phyloP scores from a whole-genome alignment of 179 eudicot species.

The Beta corolliflora region DNA sequence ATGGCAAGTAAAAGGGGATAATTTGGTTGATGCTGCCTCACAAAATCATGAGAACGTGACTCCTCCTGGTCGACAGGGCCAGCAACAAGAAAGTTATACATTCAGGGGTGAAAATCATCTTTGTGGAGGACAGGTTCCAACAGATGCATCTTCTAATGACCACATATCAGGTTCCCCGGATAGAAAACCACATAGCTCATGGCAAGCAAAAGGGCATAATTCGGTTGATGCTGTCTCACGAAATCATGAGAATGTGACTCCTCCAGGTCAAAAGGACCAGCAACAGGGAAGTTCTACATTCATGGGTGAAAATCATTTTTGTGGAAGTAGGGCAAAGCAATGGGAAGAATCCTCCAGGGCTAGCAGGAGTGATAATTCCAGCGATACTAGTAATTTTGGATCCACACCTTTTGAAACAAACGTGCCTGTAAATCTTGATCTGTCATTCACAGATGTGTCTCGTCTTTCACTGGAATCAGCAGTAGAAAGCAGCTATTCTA shows the following conservation, averaged over 20 bases:
- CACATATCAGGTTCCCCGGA: constrained; percentile 10
- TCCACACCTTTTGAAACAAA: constrained; percentile 5
- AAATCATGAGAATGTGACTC: constrained; percentile 14
- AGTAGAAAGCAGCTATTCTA: constrained; percentile 8
- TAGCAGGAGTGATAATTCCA: constrained; percentile 17
- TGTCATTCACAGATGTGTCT: constrained; percentile 17
- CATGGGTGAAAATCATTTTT: constrained; percentile 21
- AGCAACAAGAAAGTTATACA: constrained; percentile 6
- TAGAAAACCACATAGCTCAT: constrained; percentile 10
- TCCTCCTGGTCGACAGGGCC: constrained; percentile 10
- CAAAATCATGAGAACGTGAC: constrained; percentile 11
- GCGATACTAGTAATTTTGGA: constrained; percentile 18
- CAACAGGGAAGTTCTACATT: constrained; percentile 9
- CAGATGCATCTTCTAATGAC: constrained; percentile 25
- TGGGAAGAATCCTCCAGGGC: constrained; percentile 17
- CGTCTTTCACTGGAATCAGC: constrained; percentile 16
- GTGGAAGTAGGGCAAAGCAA: constrained; percentile 19
- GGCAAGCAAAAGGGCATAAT: constrained; percentile 17
- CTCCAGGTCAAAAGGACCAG: constrained; percentile 9
- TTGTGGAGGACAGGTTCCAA: constrained; percentile 28
- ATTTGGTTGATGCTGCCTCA: constrained; percentile 5
- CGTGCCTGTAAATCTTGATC: constrained; percentile 26
- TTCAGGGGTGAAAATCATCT: constrained; percentile 18
- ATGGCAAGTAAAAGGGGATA: constrained; percentile 20
- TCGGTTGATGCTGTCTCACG: too few relatives aligned